Evolutionary conservation across 1,284 basidiomycete genomes (phyloP).

Genomic region (Takashimella koratensis): DNA sequence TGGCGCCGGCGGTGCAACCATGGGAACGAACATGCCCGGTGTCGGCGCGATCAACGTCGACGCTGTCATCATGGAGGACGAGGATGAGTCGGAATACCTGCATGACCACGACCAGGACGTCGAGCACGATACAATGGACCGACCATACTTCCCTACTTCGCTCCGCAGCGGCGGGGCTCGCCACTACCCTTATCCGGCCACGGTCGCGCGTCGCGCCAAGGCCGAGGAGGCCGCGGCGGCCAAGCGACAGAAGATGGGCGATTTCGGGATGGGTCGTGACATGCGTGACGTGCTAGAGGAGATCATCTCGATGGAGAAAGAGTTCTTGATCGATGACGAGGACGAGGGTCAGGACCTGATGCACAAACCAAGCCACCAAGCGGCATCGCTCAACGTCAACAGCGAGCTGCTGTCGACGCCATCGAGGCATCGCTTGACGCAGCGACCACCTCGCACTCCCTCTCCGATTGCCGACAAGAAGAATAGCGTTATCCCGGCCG

Average conservation of each 20-base stretch:
- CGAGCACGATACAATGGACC: neutral
- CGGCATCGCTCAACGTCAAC: neutral
- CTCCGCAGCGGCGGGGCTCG: neutral
- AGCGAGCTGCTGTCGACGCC: slow-evolving; percentile 2
- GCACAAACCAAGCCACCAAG: slow-evolving; percentile 3
- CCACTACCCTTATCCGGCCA: neutral
- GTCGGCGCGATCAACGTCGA: slow-evolving; percentile 33
- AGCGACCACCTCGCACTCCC: slow-evolving; percentile 37
- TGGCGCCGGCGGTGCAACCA: slow-evolving; percentile 4
- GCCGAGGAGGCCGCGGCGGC: neutral
- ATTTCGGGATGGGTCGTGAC: slow-evolving; percentile 5
- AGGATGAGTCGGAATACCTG: slow-evolving; percentile 36
- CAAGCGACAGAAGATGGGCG: neutral
- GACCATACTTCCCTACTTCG: neutral
- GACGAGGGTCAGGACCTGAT: slow-evolving; percentile 3
- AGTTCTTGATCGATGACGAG: slow-evolving; percentile 37
- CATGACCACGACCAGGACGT: neutral
- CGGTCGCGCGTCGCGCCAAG: neutral
- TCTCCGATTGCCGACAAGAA: slow-evolving; percentile 22
- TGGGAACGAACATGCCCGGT: slow-evolving; percentile 18
- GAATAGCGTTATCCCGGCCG: slow-evolving; percentile 10
- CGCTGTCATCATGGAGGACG: slow-evolving; percentile 41
- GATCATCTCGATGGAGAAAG: slow-evolving; percentile 49
- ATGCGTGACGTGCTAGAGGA: slow-evolving; percentile 49
- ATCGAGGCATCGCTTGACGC: slow-evolving; percentile 9